Evolutionary conservation across 768 basidiomycete genomes (phyloP).

Genomic region (Ramaria sp.): DNA sequence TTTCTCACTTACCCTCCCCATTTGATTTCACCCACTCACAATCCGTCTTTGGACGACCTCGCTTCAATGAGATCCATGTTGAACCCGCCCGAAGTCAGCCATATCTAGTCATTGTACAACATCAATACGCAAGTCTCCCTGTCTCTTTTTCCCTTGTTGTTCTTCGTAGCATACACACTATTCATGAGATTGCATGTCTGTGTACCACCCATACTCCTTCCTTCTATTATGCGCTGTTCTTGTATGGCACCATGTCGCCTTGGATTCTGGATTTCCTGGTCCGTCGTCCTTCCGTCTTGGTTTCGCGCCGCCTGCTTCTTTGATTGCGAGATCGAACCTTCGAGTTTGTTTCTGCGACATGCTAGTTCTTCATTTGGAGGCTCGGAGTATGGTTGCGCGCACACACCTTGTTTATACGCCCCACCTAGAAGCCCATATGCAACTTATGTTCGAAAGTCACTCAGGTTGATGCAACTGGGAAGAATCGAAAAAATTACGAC

Average conservation of each 20-base stretch:
- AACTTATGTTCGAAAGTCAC: not conserved
- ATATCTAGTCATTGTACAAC: conserved; percentile 9
- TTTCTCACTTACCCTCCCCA: not conserved
- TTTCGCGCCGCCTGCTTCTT: not conserved
- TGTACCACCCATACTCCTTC: conserved; percentile 1
- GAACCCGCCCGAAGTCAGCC: not conserved
- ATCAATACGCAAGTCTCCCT: conserved; percentile 6
- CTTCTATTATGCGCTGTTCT: not conserved
- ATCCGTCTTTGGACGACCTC: not conserved
- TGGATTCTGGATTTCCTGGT: conserved; percentile 1
- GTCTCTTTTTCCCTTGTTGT: conserved; percentile 6
- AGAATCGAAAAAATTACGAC: too few relatives aligned
- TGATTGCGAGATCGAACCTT: not conserved
- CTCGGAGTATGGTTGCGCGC: not conserved
- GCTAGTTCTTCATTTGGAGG: not conserved
- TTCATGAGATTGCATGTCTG: not conserved
- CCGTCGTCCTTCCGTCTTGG: conserved; percentile 1
- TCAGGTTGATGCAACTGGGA: not conserved
- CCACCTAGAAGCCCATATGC: conserved; percentile 5
- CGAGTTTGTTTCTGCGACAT: not conserved
- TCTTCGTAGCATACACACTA: conserved; percentile 10
- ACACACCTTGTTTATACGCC: conserved; percentile 4
- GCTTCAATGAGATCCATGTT: not conserved
- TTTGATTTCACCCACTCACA: not conserved
- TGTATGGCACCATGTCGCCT: not conserved